A percentile compares a stretch with the other conserved stretches of the same genome.
phyloP scores from a whole-genome alignment of 768 basidiomycete species.

The Phaffia tasmanica region DNA sequence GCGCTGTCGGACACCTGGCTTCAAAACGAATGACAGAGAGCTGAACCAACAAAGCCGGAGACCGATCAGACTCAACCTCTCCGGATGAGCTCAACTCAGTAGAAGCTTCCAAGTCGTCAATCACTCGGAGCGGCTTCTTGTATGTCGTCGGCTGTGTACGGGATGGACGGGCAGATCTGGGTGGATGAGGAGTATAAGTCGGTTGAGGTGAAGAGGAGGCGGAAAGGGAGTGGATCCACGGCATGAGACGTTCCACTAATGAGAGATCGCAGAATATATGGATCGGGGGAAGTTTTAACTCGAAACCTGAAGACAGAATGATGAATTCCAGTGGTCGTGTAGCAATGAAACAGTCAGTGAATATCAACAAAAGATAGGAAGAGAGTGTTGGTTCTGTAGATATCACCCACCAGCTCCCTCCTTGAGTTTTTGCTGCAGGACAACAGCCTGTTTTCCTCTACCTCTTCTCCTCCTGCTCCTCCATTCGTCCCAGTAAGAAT shows the following conservation, averaged over 20 bases:
- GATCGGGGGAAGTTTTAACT: conserved; percentile 34
- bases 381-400: too few species aligned
- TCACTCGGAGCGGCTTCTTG: neutral
- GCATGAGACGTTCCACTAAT: conserved; percentile 37
- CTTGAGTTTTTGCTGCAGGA: neutral
- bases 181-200: conserved; percentile 41
- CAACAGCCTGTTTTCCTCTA: neutral
- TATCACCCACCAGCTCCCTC: neutral
- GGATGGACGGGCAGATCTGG: conserved; percentile 33
- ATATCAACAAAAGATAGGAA: neutral
- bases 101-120: conserved; percentile 13
- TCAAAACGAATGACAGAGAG: conserved; percentile 56
- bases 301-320: neutral
- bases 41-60: neutral
- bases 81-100: neutral
- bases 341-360: neutral
- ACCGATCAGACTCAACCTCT: too few species aligned
- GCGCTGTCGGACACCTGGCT: conserved; percentile 55
- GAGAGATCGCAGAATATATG: conserved; percentile 66
- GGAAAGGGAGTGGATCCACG: conserved; percentile 46
- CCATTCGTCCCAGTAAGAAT: neutral
- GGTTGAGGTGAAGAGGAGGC: conserved; percentile 27
- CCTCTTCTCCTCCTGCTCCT: neutral
- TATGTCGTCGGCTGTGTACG: too few species aligned
- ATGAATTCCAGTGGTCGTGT: neutral